Evolutionary conservation across 441 rosid species (phyloP).

Genomic region (Pelargonium citronellum): DNA sequence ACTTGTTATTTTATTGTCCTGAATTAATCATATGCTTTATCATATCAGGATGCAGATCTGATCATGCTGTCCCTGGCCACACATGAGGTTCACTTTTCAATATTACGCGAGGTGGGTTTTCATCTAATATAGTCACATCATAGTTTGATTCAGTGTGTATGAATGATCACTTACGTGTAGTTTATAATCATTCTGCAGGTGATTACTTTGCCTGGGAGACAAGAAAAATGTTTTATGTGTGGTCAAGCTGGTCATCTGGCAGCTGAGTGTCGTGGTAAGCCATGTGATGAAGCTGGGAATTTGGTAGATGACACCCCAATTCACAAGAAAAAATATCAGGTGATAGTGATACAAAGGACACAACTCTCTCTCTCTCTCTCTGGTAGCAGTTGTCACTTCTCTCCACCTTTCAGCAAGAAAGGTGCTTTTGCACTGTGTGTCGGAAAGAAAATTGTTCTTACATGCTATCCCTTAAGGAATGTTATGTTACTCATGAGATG

Average conservation of each 20-base stretch:
- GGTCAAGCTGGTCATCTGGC: slow-evolving; percentile 96
- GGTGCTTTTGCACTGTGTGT: too few species aligned
- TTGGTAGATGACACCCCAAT: slow-evolving; percentile 58
- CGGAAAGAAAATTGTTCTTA: too few species aligned
- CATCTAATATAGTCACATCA: neutral
- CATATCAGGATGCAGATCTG: slow-evolving; percentile 87
- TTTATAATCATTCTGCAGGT: slow-evolving; percentile 39
- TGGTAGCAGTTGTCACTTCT: too few species aligned
- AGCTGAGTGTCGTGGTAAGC: slow-evolving; percentile 77
- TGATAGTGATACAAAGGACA: slow-evolving; percentile 23
- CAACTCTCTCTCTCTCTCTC: slow-evolving; percentile 16
- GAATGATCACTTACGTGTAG: slow-evolving; percentile 11
- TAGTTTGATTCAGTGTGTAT: neutral
- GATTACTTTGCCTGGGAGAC: slow-evolving; percentile 82
- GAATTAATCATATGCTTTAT: slow-evolving; percentile 13
- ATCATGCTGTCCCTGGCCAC: slow-evolving; percentile 94
- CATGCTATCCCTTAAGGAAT: too few species aligned
- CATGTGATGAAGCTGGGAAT: slow-evolving; percentile 35
- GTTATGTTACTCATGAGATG: too few species aligned
- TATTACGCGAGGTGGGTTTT: slow-evolving; percentile 76
- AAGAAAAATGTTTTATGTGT: slow-evolving; percentile 82
- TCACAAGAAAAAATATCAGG: slow-evolving; percentile 99
- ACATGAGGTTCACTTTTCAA: slow-evolving; percentile 95
- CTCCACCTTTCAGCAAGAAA: too few species aligned
- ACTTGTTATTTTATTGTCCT: neutral